These are phyloP conservation scores for Raffaelea ambrosiae DNA, from an alignment of 2,329 filamentous ascomycete species.

Conservation along the genomic window DNA sequence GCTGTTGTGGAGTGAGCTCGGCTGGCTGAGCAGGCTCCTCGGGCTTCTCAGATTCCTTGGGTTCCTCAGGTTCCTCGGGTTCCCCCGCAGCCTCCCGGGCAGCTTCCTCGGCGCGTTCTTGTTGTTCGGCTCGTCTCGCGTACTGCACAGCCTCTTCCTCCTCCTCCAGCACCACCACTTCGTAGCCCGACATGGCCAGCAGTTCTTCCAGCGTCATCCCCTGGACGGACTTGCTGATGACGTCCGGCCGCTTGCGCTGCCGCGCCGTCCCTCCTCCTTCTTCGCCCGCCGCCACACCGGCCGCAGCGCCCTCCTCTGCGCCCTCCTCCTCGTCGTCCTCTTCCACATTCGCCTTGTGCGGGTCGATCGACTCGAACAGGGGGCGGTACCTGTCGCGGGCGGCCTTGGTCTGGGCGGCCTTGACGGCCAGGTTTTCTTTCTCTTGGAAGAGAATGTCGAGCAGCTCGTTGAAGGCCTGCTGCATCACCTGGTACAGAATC, in stretches of 20 bases:
- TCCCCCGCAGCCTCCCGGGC: not conserved
- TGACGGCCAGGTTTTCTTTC: constrained; percentile 68
- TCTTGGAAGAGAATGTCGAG: constrained; percentile 78
- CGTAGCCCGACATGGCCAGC: constrained; percentile 36
- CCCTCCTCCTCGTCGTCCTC: not conserved
- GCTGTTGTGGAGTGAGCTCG: too few species aligned
- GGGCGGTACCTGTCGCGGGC: constrained; percentile 49
- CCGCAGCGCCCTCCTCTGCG: not conserved
- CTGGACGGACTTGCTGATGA: constrained; percentile 12
- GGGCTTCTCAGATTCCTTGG: too few species aligned
- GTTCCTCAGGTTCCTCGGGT: too few species aligned
- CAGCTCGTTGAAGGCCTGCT: constrained; percentile 88
- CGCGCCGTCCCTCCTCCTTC: not conserved
- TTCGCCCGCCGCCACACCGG: constrained; percentile 4
- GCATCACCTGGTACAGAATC: constrained; percentile 82
- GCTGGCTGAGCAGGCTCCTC: too few species aligned
- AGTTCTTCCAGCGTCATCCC: constrained; percentile 30
- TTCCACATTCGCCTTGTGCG: constrained; percentile 16
- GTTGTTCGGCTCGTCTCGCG: not conserved
- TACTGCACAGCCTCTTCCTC: constrained; percentile 17
- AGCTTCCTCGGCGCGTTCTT: not conserved
- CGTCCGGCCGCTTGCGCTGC: not conserved
- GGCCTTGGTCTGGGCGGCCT: constrained; percentile 53
- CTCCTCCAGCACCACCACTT: constrained; percentile 17
- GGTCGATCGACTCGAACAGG: constrained; percentile 35